phyloP scores from a whole-genome alignment of 1,284 basidiomycete species.

The Chondrostereum purpureum region DNA sequence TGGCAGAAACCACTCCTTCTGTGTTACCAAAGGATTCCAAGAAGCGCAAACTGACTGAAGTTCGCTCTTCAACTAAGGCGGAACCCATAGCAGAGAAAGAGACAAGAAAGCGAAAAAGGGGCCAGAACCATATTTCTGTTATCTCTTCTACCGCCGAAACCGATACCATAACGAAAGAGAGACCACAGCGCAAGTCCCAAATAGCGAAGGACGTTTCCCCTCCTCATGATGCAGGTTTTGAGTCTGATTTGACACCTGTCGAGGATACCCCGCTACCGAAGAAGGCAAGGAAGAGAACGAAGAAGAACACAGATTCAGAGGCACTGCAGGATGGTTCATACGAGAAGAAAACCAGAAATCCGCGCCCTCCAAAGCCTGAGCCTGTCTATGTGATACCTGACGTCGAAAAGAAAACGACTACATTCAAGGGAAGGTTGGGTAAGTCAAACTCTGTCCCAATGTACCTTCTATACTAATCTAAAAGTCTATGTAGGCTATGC shows the following conservation, averaged over 20 bases:
- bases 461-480: background rate
- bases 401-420: constrained; percentile 54
- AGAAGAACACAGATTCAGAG: background rate
- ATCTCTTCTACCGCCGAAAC: too few species aligned
- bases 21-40: background rate
- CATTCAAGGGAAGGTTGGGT: constrained; percentile 70
- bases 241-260: background rate
- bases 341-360: background rate
- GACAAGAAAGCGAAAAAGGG: too few species aligned
- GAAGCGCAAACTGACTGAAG: background rate
- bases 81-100: too few species aligned
- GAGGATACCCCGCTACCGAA: background rate
- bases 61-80: too few species aligned
- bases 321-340: background rate
- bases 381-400: constrained; percentile 70
- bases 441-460: constrained; percentile 12
- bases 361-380: constrained; percentile 35
- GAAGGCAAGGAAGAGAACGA: background rate
- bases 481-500: constrained; percentile 58
- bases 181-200: too few species aligned
- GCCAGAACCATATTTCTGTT: too few species aligned
- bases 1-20: background rate
- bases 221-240: background rate
- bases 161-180: too few species aligned
- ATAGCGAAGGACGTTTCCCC: too few species aligned